These are phyloP conservation scores for Trametes villosa DNA, from an alignment of 768 basidiomycete genomes.

Conservation along the genomic window DNA sequence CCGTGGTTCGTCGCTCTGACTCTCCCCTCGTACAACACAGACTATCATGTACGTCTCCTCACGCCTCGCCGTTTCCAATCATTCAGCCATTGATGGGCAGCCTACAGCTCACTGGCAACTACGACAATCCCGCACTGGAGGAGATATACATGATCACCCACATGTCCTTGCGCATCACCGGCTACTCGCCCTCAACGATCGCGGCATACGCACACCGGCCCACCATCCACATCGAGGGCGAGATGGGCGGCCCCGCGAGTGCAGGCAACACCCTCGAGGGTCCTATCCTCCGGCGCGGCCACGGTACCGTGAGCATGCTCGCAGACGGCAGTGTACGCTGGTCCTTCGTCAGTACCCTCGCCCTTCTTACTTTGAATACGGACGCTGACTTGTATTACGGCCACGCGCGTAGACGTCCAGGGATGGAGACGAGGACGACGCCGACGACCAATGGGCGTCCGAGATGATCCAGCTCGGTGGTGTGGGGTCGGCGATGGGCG, in stretches of 20 bases:
- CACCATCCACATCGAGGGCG: slow-evolving; percentile 54
- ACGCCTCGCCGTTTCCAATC: no score
- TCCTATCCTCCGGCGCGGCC: slow-evolving; percentile 39
- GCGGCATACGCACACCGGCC: slow-evolving; percentile 42
- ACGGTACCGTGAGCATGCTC: slow-evolving; percentile 52
- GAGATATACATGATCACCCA: slow-evolving; percentile 59
- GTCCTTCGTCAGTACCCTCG: slow-evolving; percentile 45
- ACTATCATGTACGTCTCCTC: no score
- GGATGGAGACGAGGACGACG: slow-evolving; percentile 26
- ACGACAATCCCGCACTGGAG: slow-evolving; percentile 20
- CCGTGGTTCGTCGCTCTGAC: background rate
- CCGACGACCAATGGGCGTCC: slow-evolving; percentile 50
- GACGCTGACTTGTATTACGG: background rate
- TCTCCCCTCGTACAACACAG: no score
- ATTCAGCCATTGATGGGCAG: no score
- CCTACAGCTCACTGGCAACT: no score
- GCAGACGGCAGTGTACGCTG: slow-evolving; percentile 55
- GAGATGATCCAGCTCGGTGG: slow-evolving; percentile 62
- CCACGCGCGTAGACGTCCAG: background rate
- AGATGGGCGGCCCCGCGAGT: slow-evolving; percentile 42
- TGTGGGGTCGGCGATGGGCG: slow-evolving; percentile 54
- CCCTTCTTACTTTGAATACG: no score
- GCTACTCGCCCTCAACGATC: slow-evolving; percentile 29
- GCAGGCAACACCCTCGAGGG: slow-evolving; percentile 22
- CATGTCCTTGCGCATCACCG: slow-evolving; percentile 44